Evolutionary conservation across 306 rosid species (phyloP).

Genomic region (Quercus variabilis): DNA sequence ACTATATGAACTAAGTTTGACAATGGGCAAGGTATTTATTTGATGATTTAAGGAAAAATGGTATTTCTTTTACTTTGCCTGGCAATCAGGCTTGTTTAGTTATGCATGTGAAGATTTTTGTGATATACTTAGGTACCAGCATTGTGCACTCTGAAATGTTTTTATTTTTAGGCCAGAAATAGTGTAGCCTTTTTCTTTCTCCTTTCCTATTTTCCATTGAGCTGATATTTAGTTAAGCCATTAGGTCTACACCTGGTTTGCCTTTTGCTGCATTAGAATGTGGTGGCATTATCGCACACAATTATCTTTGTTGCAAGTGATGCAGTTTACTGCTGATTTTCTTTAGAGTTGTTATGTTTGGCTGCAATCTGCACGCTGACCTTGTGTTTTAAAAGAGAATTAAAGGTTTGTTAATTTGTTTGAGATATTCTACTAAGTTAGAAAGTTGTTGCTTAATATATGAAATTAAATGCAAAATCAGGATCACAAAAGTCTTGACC

Average conservation of each 20-base stretch:
- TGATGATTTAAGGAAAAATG: neutral
- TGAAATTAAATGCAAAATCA: neutral
- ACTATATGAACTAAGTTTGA: neutral
- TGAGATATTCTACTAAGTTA: neutral
- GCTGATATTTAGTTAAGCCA: neutral
- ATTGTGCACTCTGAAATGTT: neutral
- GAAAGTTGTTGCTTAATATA: neutral
- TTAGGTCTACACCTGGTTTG: neutral
- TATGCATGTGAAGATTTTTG: too few species aligned
- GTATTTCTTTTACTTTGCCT: neutral
- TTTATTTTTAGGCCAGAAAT: neutral
- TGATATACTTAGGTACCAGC: neutral
- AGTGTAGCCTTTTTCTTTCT: neutral
- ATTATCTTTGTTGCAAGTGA: neutral
- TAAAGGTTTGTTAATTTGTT: neutral
- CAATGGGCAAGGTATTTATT: neutral
- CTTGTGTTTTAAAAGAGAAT: neutral
- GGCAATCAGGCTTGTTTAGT: neutral
- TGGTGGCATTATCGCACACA: neutral
- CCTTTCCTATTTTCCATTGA: neutral
- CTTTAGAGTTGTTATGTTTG: neutral
- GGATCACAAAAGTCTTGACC: neutral
- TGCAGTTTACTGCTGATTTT: neutral
- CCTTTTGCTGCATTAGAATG: neutral
- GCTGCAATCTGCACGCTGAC: neutral